phyloP scores from a whole-genome alignment of 2,329 filamentous ascomycete genomes.

The Uncinocarpus reesii region DNA sequence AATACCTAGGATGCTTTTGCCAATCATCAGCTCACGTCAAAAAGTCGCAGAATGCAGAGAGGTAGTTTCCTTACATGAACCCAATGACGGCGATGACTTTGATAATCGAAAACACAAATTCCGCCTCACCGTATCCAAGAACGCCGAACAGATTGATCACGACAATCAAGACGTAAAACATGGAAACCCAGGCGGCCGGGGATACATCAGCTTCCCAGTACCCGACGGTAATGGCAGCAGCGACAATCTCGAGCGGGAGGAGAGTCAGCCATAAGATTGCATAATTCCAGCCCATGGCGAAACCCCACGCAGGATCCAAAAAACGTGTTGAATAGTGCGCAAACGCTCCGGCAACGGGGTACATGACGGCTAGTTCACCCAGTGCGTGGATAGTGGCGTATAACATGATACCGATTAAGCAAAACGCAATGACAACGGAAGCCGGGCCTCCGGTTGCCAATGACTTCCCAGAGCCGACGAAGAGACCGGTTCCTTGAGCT shows the following conservation, averaged over 20 bases:
- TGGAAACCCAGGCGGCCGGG: conserved; percentile 65
- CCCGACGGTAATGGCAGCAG: conserved; percentile 70
- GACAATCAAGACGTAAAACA: conserved; percentile 69
- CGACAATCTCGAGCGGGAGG: conserved; percentile 75
- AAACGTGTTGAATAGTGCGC: conserved; percentile 87
- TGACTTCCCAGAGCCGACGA: conserved; percentile 69
- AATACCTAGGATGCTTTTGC: conserved; percentile 63
- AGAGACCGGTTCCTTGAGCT: conserved; percentile 59
- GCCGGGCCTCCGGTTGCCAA: conserved; percentile 65
- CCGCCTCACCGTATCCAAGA: conserved; percentile 78
- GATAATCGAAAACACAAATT: conserved; percentile 76
- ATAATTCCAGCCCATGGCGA: conserved; percentile 94
- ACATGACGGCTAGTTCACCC: conserved; percentile 82
- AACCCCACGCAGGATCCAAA: conserved; percentile 86
- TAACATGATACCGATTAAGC: conserved; percentile 72
- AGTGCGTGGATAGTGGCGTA: conserved; percentile 87
- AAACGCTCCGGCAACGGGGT: conserved; percentile 85
- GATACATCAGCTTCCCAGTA: conserved; percentile 62
- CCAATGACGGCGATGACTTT: conserved; percentile 79
- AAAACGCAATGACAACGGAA: conserved; percentile 65
- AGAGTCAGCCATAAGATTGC: conserved; percentile 79
- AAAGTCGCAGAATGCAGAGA: background rate
- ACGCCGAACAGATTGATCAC: conserved; percentile 80
- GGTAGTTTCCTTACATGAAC: conserved; percentile 56
- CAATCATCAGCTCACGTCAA: background rate